Evolutionary conservation across 805 yeast species (phyloP), one percentile per base, ranked within the genome.

Genomic region (Wickerhamiella slavikovae): DNA sequence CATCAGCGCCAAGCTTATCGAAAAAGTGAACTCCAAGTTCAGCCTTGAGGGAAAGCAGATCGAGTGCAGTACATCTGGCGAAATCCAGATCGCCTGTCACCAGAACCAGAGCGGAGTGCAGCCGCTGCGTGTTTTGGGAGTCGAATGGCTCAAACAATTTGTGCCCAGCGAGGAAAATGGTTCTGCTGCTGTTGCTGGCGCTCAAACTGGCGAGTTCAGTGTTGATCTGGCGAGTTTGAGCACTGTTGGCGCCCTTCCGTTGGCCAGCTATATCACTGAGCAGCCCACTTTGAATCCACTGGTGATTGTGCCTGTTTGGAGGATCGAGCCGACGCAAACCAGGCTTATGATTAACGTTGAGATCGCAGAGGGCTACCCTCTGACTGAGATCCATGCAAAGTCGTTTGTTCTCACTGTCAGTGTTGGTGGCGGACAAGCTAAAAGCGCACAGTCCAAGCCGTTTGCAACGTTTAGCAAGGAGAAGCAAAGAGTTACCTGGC

Each of bases 401-500:
- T 69, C 74, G 40, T 52, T 75, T 30, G 58, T 64, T 22, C 60
- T 76, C 5, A 61, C 73, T 5, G 78, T 71, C 4, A 62, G 75
- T 3, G 57, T 74, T 30, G 56, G 61, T 12, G 75, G 72, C 22
- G 72, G 76, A 8, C 23, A 29, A 12, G 62, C 67, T 12, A 63
- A 74, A 3, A 55, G 70, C 14, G 95, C 94, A 1, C 70, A 82
- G 36, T 75, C 93, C 3, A 79, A 77, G 48, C 98, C 98, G 4
- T 71, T 76, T 32, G 96, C 95, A 33, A 68, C 91, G 1, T 85
- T 82, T 60, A 79, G 74, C 52, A 74, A 68, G 44, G 95, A 82
- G 30, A 71, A 69, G 45, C 73, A 69, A 40, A 67, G 95, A 52
- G 72, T 89, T 34, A 73, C 89, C 1, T 83, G 95, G 94, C 67